Base-by-base conservation (phyloP, 2,329 filamentous ascomycete species). In the Ophiostoma triangulosporum region DNA sequence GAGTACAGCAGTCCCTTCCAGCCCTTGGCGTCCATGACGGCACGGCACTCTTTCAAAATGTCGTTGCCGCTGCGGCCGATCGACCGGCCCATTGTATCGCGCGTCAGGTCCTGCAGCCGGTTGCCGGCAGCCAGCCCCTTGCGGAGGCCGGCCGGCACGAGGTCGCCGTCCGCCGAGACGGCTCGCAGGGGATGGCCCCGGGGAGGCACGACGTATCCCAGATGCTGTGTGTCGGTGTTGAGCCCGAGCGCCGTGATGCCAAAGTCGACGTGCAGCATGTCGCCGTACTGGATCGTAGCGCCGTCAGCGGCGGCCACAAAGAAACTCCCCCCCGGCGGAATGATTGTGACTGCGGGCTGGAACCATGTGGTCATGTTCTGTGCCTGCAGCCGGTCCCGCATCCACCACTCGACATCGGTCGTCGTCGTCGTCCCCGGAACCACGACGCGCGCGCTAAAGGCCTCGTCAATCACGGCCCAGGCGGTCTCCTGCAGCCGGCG, bases 381-480 rank as follows among this genome's bases (percentile, higher is more conserved):
- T 29, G 66, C 64, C 61, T 73, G 70, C 22, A 75, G 67, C 58
- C 67, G 69, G 36, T 73, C 71, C n/a, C 72, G 66, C 62, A 75
- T 65, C 72, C 72, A 75, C 73, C 73, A 76, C 58, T 73, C 71
- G 3, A 76, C 64, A 54, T 75, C 73, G 63, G 52, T 45, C 38
- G 70, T 70, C 3, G 69, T 74, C 20, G 72, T 73, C 48, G 58
- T 56, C 0, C 70, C 72, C 0, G 73, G 71, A 17, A 58, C 59
- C 50, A 76, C 68, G 5, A 71, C 66, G 50, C 58, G 75, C 63
- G 80, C 84, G 33, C 76, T 75, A 56, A 81, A 73, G 29, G 90
- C 76, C 61, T 79, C 83, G 60, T 85, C 76, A 63, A 93, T 91
- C 49, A 91, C 75, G 0, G 86, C 71, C 73, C 73, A 76, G 0